phyloP scores from a whole-genome alignment of 75 land plant genomes.

The Selaginella tamariscina region DNA sequence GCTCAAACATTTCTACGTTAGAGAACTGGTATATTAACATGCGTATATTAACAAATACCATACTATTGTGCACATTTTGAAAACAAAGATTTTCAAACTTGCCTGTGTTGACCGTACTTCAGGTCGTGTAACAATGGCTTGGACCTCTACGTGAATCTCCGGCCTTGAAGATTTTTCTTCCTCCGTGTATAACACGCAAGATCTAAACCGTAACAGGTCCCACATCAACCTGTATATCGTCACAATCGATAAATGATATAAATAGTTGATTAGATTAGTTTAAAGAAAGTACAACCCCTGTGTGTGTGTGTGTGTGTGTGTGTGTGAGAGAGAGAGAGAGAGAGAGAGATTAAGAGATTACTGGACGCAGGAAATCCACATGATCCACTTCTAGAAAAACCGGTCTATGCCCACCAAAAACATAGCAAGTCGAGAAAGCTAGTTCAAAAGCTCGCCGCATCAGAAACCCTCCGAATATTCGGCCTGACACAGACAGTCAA shows the following conservation, averaged over 20 bases:
- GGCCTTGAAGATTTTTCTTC: conserved; percentile 49
- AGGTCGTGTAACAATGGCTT: conserved; percentile 82
- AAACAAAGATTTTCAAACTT: conserved; percentile 5
- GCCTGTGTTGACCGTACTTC: conserved; percentile 74
- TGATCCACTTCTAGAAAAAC: conserved; percentile 89
- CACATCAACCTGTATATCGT: conserved; percentile 95
- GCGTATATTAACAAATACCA: too few species aligned
- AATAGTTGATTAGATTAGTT: too few species aligned
- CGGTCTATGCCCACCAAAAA: conserved; percentile 73
- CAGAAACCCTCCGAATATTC: conserved; percentile 93
- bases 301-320: too few species aligned
- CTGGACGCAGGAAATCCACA: conserved; percentile 88
- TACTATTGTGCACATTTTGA: too few species aligned
- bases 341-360: conserved; percentile 16
- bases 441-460: conserved; percentile 90
- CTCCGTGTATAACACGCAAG: conserved; percentile 83
- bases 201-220: conserved; percentile 86
- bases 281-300: too few species aligned
- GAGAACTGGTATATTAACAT: too few species aligned
- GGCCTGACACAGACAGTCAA: too few species aligned
- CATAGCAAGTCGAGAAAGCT: conserved; percentile 87
- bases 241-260: too few species aligned
- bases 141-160: conserved; percentile 72
- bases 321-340: background rate
- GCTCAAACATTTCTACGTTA: conserved; percentile 20